Percentiles rank a stretch among this genome's conserved stretches.
phyloP scores from a whole-genome alignment of 1,284 basidiomycete genomes.

The Apiotrichum porosum region DNA sequence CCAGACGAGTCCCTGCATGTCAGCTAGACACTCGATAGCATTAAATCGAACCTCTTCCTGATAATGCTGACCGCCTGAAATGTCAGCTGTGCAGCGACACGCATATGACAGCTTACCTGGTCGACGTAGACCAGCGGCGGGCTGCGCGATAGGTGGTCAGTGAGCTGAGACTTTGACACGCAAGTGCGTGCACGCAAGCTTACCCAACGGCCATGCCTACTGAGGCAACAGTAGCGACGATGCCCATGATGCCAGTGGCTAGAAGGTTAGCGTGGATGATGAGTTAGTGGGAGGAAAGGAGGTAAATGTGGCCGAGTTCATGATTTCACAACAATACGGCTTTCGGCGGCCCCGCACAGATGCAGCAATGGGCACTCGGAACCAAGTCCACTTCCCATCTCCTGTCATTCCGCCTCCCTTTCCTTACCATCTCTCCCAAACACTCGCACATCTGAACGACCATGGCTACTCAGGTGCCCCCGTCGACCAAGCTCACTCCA shows the following conservation, averaged over 20 bases:
- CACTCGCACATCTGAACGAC: no score
- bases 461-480: constrained; percentile 45
- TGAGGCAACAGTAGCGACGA: constrained; percentile 38
- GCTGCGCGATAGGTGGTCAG: constrained; percentile 29
- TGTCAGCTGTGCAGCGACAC: constrained; percentile 11
- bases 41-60: constrained; percentile 42
- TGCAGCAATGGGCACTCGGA: no score
- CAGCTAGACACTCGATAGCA: constrained; percentile 3
- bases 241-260: no score
- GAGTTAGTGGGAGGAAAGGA: no score
- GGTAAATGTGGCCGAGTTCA: no score
- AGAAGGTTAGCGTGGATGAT: no score
- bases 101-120: constrained; percentile 36
- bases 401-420: no score
- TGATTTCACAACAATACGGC: no score
- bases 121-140: constrained; percentile 51
- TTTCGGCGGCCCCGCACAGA: no score
- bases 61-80: constrained; percentile 50
- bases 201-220: constrained; percentile 49
- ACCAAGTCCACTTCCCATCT: no score
- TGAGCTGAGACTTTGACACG: no score
- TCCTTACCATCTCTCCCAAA: no score
- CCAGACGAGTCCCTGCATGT: constrained; percentile 44
- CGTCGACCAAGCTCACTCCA: constrained; percentile 36
- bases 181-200: constrained; percentile 6